Base-by-base conservation (phyloP, 225 moss, liverwort and hornwort genomes). In the Climacium dendroides region DNA sequence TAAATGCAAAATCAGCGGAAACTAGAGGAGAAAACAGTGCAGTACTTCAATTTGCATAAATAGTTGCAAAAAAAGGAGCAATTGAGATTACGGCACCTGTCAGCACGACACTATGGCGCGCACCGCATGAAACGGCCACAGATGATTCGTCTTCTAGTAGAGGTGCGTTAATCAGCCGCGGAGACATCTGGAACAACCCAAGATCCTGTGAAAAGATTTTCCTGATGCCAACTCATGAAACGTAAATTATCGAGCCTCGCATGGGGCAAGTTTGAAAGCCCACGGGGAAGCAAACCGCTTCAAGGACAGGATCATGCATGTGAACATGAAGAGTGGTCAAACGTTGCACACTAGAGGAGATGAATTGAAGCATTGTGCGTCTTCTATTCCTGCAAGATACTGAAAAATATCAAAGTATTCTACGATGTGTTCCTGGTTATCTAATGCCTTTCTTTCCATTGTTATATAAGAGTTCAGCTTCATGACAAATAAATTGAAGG, bases 41-140 rank as follows among this genome's bases (percentile, higher is more conserved):
- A 52, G 74, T 45, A 25, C n/a, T 75, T 60, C 71, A 89, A 85
- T 43, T 80, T 37, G 24, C 62, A n/a, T n/a, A n/a, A 69, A 67
- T 37, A 29, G 59, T 52, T 43, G 58, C 25, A 19, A 76, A 59
- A 67, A 41, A 30, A 65, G 54, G 45, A 34, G 79, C 10, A 11
- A 43, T 67, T 64, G 53, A 69, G 32, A 67, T 12, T 70, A 93
- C 39, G 17, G 18, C 78, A 97, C 98, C 98, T 86, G 98, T 96
- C 22, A 98, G 87, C 60, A 95, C 95, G 58, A 93, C 95, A 88
- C 94, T 98, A 83, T 98, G 98, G 59, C 98, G 94, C 6, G 98
- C 98, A 79, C 98, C 98, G 80, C 97, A 98, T 30, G 96, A 93
- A 78, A 97, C 94, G 61, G 92, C 89, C 29, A 91, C 91, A n/a